A percentile compares a stretch with the other conserved stretches of the same genome.
Conservation (phyloP, 2,329 filamentous ascomycete genomes). For the Ophiosphaerella herpotricha region DNA sequence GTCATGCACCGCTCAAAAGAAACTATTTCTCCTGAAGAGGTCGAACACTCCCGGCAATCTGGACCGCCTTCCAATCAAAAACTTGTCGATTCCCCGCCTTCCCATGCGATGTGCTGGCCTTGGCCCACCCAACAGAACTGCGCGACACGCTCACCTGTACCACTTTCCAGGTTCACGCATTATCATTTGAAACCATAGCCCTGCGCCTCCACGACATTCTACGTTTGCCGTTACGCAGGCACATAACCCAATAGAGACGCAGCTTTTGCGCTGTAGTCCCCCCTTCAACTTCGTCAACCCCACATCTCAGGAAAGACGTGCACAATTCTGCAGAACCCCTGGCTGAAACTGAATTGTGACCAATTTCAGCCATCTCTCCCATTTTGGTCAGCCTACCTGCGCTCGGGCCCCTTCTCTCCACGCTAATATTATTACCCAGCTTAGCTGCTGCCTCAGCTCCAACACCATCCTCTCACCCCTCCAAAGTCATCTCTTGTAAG, state of each 20-base stretch:
- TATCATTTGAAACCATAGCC: constrained; percentile 2
- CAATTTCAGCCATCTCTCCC: background rate
- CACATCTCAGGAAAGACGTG: too few species aligned
- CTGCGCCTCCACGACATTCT: constrained; percentile 12
- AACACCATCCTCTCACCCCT: background rate
- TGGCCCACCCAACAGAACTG: background rate
- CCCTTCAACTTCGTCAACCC: too few species aligned
- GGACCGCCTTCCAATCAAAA: background rate
- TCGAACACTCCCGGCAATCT: constrained; percentile 1
- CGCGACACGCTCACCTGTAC: constrained; percentile 15
- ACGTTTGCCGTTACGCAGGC: background rate
- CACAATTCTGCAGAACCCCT: too few species aligned
- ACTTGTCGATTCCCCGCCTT: background rate
- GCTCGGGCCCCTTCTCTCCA: background rate
- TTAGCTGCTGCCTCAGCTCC: constrained; percentile 14
- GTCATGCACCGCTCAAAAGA: too few species aligned
- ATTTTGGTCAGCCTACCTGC: constrained; percentile 1
- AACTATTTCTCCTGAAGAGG: background rate
- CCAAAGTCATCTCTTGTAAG: background rate
- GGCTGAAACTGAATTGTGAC: background rate
- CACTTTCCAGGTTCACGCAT: constrained; percentile 4
- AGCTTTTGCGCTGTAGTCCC: too few species aligned
- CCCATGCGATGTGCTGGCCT: constrained; percentile 3
- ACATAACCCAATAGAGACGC: background rate
- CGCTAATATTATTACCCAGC: background rate